These are phyloP conservation scores for Aspergillus sp. DNA, from an alignment of 2,329 filamentous ascomycete genomes.

Conservation along the genomic window DNA sequence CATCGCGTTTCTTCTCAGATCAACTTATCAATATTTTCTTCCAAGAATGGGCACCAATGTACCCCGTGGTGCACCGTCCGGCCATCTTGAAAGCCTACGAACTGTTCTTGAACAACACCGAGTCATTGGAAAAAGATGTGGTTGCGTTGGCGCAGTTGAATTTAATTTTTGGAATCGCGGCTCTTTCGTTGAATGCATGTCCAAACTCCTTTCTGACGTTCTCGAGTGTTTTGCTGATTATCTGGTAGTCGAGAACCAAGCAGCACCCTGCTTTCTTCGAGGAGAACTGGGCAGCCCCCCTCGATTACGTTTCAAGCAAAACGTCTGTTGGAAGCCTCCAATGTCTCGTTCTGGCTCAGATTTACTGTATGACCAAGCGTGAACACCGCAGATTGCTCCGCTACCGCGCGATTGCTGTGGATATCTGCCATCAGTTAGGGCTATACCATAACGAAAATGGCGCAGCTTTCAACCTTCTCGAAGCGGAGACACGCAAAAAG, in stretches of 20 bases:
- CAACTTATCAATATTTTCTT: slow-evolving; percentile 96
- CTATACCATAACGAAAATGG: slow-evolving; percentile 89
- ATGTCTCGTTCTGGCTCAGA: slow-evolving; percentile 81
- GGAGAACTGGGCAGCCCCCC: slow-evolving; percentile 74
- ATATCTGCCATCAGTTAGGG: slow-evolving; percentile 80
- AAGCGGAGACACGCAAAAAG: slow-evolving; percentile 88
- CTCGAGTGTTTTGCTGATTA: slow-evolving; percentile 13
- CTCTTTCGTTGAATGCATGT: slow-evolving; percentile 61
- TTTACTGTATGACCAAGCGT: slow-evolving; percentile 82
- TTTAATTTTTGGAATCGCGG: slow-evolving; percentile 87
- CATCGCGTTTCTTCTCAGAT: slow-evolving; percentile 86
- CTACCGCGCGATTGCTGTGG: slow-evolving; percentile 85
- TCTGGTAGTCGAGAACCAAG: slow-evolving; percentile 48
- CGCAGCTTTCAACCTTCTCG: slow-evolving; percentile 78
- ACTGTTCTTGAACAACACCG: slow-evolving; percentile 75
- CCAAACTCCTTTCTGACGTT: background rate
- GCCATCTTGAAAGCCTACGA: slow-evolving; percentile 85
- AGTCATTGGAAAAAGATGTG: slow-evolving; percentile 68
- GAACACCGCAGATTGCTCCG: slow-evolving; percentile 84
- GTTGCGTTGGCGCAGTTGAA: slow-evolving; percentile 85
- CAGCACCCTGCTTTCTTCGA: slow-evolving; percentile 57
- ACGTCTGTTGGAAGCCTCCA: slow-evolving; percentile 82
- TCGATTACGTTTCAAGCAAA: slow-evolving; percentile 75
- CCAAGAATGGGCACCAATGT: slow-evolving; percentile 94
- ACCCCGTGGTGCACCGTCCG: slow-evolving; percentile 87